phyloP scores from a whole-genome alignment of 2,329 filamentous ascomycete genomes.

The Thelonectria blattea region DNA sequence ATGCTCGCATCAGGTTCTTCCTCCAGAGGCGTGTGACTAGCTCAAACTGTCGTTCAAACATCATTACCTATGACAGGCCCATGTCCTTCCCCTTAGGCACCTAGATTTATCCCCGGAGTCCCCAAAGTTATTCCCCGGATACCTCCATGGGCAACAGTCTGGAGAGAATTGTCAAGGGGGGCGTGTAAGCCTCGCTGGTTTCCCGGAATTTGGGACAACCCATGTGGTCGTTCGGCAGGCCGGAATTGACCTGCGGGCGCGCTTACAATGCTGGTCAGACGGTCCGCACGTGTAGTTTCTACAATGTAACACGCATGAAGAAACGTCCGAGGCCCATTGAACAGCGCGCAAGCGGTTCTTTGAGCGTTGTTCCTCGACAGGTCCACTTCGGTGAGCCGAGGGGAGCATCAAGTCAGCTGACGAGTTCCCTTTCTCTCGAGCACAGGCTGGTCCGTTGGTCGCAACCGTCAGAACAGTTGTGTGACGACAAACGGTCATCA shows the following conservation, averaged over 20 bases:
- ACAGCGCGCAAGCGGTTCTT: neutral
- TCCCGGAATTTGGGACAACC: conserved; percentile 9
- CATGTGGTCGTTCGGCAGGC: neutral
- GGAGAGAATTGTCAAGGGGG: conserved; percentile 1
- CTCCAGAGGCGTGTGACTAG: neutral
- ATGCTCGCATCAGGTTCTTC: neutral
- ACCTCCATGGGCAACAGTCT: neutral
- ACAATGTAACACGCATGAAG: neutral
- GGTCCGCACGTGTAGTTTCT: neutral
- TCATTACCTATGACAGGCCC: too few species aligned
- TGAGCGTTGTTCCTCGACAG: neutral
- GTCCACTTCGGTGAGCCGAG: neutral
- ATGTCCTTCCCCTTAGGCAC: neutral
- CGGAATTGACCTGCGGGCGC: neutral
- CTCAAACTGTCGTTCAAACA: neutral
- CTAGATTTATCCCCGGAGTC: neutral
- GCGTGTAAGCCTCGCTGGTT: neutral
- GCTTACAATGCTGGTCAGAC: neutral
- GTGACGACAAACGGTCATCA: neutral
- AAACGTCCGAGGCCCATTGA: neutral
- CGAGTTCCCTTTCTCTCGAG: neutral
- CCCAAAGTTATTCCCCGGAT: neutral
- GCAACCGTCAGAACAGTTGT: neutral
- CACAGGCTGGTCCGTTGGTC: neutral
- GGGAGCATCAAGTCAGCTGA: neutral